Conservation (phyloP, 2,329 filamentous ascomycete genomes). For the Penicillium corylophilum region DNA sequence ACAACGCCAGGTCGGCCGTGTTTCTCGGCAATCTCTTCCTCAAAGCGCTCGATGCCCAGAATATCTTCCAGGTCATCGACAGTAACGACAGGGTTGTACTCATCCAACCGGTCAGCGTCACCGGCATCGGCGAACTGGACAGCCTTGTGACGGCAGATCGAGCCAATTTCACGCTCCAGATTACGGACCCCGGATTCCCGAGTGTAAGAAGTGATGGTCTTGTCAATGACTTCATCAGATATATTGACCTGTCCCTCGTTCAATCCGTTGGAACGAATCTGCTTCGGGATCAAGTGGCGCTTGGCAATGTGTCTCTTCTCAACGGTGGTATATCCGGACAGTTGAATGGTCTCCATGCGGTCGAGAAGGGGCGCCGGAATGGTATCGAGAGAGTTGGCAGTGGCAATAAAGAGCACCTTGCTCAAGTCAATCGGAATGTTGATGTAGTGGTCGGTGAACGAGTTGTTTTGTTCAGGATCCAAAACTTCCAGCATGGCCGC, state of each 20-base stretch:
- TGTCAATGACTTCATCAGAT: slow-evolving; percentile 81
- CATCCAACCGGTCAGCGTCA: slow-evolving; percentile 65
- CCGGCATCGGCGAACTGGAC: slow-evolving; percentile 91
- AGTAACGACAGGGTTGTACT: slow-evolving; percentile 72
- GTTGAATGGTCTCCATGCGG: slow-evolving; percentile 92
- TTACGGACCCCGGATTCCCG: slow-evolving; percentile 95
- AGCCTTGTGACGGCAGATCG: slow-evolving; percentile 90
- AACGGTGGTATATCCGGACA: slow-evolving; percentile 93
- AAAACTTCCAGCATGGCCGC: slow-evolving; percentile 98
- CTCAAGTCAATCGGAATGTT: slow-evolving; percentile 93
- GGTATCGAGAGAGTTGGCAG: slow-evolving; percentile 89
- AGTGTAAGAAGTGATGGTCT: slow-evolving; percentile 94
- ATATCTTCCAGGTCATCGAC: slow-evolving; percentile 84
- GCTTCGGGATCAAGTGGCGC: slow-evolving; percentile 93
- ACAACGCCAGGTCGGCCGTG: slow-evolving; percentile 82
- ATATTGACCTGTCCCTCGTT: slow-evolving; percentile 71
- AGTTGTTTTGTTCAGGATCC: slow-evolving; percentile 94
- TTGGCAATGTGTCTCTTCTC: slow-evolving; percentile 95
- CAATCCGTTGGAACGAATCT: slow-evolving; percentile 87
- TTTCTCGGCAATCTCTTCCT: slow-evolving; percentile 92
- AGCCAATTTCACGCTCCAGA: slow-evolving; percentile 90
- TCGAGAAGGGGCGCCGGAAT: slow-evolving; percentile 93
- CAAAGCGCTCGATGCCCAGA: slow-evolving; percentile 87
- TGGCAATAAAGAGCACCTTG: slow-evolving; percentile 96
- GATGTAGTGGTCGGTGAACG: slow-evolving; percentile 93